Base-by-base conservation (phyloP, 2,329 filamentous ascomycete genomes). In the Pleurostoma richardsiae region DNA sequence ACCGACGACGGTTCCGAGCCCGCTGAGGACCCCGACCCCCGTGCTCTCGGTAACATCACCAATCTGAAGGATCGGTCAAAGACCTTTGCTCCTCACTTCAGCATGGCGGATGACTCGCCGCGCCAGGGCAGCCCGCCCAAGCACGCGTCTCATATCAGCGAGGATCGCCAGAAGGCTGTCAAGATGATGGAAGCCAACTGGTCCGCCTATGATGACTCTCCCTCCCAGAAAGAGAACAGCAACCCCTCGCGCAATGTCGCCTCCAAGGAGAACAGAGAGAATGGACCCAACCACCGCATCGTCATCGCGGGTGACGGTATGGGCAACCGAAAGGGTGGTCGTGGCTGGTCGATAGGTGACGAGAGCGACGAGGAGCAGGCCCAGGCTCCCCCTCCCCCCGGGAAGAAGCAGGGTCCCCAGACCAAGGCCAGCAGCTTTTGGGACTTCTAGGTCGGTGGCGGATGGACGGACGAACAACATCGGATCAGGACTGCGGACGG, bases 51-150 rank as follows among this genome's bases (percentile, higher is more conserved):
- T 42, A 82, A 84, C 56, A 81, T 88, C 47, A 87, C 85, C 51
- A 89, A 92, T 65, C 75, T 84, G 48, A 81, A 83, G 59, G 80
- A 85, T 64, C 85, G 88, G 46, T 76, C 74, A 59, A 89, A 91
- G 66, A 81, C 88, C 62, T 91, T 95, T 56, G 83, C 83, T 42
- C 67, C 83, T 26, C 88, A 96, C 57, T 96, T 90, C 72, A 74
- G 75, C 44, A 84, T 95, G 71, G 74, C 76, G 5, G 90, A 95
- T 61, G 73, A 82, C 39, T 81, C 82, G 50, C 80, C 82, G 31
- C 69, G 68, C 7, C 64, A 64, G 19, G 71, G 72, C 45, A 55
- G 66, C 33, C 66, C 19, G 30, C 57, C 45, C 56, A 59, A 63
- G 58, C 57, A 61, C 47, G 59, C 69, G 58, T 64, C 72, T 59